These are phyloP conservation scores for Aspergillus steynii DNA, from an alignment of 495 filamentous ascomycete genomes.

Conservation along the genomic window DNA sequence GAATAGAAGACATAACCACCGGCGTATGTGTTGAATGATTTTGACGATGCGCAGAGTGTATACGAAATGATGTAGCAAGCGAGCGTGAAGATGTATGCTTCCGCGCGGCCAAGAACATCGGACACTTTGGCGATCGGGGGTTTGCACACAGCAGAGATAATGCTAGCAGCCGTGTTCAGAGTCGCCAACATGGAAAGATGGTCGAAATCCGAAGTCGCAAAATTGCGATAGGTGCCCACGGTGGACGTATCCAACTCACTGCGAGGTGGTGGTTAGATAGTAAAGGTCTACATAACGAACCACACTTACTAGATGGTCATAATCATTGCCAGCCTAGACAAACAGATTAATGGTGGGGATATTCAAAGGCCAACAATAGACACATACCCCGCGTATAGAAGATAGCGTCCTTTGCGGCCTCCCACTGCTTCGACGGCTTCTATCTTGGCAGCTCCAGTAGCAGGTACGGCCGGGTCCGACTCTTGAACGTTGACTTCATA, in stretches of 20 bases:
- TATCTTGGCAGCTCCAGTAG: slow-evolving; percentile 31
- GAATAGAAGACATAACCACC: slow-evolving; percentile 47
- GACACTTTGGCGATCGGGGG: slow-evolving; percentile 52
- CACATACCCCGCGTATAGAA: slow-evolving; percentile 44
- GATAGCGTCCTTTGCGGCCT: slow-evolving; percentile 42
- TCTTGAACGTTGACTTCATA: slow-evolving; percentile 10
- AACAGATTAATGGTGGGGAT: slow-evolving; percentile 17
- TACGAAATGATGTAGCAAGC: slow-evolving; percentile 47
- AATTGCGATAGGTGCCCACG: slow-evolving; percentile 47
- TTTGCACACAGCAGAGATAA: slow-evolving; percentile 47
- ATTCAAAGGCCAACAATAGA: background rate
- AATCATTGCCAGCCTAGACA: slow-evolving; percentile 35
- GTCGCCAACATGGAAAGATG: slow-evolving; percentile 43
- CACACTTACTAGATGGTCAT: slow-evolving; percentile 48
- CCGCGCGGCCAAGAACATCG: slow-evolving; percentile 46
- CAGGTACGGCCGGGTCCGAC: background rate
- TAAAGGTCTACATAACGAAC: background rate
- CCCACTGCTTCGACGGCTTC: slow-evolving; percentile 45
- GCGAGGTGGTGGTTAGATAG: slow-evolving; percentile 1
- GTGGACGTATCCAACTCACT: slow-evolving; percentile 51
- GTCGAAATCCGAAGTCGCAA: slow-evolving; percentile 45
- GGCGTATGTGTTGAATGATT: slow-evolving; percentile 43
- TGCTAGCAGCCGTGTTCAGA: slow-evolving; percentile 43
- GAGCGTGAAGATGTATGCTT: slow-evolving; percentile 46
- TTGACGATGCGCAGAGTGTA: slow-evolving; percentile 47